These are phyloP conservation scores for Pseudonectria buxi DNA, from an alignment of 2,329 filamentous ascomycete species.

Conservation along the genomic window DNA sequence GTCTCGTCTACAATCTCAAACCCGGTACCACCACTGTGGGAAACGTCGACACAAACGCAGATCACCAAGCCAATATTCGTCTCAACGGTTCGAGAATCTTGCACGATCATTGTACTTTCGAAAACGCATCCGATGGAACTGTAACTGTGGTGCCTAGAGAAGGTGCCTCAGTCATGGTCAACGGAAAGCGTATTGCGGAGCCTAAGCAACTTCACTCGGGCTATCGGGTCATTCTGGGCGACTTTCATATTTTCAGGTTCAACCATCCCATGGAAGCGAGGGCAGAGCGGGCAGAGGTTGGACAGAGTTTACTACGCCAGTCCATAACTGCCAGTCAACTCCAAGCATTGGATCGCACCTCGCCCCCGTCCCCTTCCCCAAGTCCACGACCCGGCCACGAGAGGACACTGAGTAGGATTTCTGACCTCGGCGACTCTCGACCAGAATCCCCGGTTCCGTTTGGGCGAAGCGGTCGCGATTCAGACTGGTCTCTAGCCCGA, in stretches of 20 bases:
- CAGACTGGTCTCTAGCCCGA: constrained; percentile 90
- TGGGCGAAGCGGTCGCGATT: constrained; percentile 62
- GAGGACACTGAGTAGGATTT: constrained; percentile 71
- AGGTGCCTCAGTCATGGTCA: constrained; percentile 97
- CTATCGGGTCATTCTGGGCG: constrained; percentile 89
- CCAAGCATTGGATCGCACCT: constrained; percentile 47
- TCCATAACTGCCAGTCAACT: constrained; percentile 62
- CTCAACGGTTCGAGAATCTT: constrained; percentile 91
- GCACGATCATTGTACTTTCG: constrained; percentile 87
- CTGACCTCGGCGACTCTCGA: constrained; percentile 71
- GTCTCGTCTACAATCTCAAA: constrained; percentile 95
- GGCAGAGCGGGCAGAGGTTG: constrained; percentile 76
- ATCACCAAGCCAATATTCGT: constrained; percentile 75
- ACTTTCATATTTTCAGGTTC: constrained; percentile 98
- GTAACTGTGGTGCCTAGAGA: constrained; percentile 88
- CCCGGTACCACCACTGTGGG: constrained; percentile 90
- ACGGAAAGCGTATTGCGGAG: constrained; percentile 82
- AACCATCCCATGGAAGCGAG: constrained; percentile 95
- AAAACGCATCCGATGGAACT: constrained; percentile 77
- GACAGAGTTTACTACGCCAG: constrained; percentile 79
- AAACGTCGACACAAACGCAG: constrained; percentile 78
- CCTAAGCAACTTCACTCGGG: constrained; percentile 83
- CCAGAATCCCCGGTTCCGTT: constrained; percentile 73
- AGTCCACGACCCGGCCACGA: constrained; percentile 65
- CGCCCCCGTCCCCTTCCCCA: constrained; percentile 44